These are phyloP conservation scores for Colletotrichum musicola DNA, from an alignment of 2,329 filamentous ascomycete species.

Conservation along the genomic window DNA sequence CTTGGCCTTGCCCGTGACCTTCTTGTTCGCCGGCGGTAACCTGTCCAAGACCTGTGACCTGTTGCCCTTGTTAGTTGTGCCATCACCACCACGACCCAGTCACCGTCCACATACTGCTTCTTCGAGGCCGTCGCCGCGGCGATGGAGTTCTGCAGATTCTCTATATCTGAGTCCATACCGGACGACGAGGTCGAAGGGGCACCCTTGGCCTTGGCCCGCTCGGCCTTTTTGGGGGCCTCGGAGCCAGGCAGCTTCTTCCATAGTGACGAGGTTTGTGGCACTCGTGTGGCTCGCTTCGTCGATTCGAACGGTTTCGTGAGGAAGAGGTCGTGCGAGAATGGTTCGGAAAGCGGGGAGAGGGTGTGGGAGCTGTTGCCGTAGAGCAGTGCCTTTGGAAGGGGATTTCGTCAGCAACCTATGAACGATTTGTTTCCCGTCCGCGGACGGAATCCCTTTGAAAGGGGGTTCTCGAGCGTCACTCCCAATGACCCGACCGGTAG, in stretches of 20 bases:
- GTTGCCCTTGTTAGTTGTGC: slow-evolving; percentile 47
- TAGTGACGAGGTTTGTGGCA: slow-evolving; percentile 65
- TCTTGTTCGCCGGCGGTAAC: slow-evolving; percentile 49
- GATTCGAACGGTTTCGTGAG: slow-evolving; percentile 64
- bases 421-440: background rate
- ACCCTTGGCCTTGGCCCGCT: slow-evolving; percentile 46
- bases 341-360: slow-evolving; percentile 58
- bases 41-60: slow-evolving; percentile 50
- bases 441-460: background rate
- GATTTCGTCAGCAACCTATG: slow-evolving; percentile 14
- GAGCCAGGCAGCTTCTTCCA: slow-evolving; percentile 52
- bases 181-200: slow-evolving; percentile 51
- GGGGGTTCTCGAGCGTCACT: background rate
- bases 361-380: slow-evolving; percentile 65
- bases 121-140: slow-evolving; percentile 59
- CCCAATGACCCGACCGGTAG: slow-evolving; percentile 11
- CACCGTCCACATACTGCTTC: slow-evolving; percentile 45
- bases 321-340: slow-evolving; percentile 68
- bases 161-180: slow-evolving; percentile 63
- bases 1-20: slow-evolving; percentile 54
- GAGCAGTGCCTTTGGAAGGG: slow-evolving; percentile 60
- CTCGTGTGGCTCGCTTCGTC: slow-evolving; percentile 58
- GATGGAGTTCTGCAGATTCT: slow-evolving; percentile 60
- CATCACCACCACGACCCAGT: slow-evolving; percentile 40
- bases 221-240: slow-evolving; percentile 48